Evolutionary conservation across 352 stramenopile species (phyloP).

Genomic region (Pythium guiyangense): DNA sequence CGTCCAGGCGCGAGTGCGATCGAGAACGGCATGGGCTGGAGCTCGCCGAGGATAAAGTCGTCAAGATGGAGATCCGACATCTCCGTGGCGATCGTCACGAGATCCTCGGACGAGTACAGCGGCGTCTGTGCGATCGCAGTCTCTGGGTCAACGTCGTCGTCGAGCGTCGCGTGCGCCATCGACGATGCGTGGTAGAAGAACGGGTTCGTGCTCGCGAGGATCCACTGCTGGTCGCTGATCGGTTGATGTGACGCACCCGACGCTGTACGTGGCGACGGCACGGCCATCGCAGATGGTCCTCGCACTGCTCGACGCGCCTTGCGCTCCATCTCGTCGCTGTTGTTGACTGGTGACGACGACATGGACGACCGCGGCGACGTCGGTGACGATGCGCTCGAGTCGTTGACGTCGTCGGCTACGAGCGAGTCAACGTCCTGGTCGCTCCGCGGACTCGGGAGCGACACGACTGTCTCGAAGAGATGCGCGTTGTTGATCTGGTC

Average conservation of each 20-base stretch:
- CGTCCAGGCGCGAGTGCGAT: conserved; percentile 6
- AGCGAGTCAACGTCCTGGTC: conserved; percentile 8
- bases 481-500: conserved; percentile 56
- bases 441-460: conserved; percentile 21
- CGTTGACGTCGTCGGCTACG: background rate
- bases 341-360: background rate
- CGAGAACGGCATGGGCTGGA: conserved; percentile 8
- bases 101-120: conserved; percentile 45
- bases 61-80: conserved; percentile 73
- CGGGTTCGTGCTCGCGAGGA: conserved; percentile 45
- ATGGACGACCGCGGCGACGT: background rate
- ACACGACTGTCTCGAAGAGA: conserved; percentile 49
- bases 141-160: conserved; percentile 59
- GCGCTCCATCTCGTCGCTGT: background rate
- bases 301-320: background rate
- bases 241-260: conserved; percentile 5
- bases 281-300: background rate
- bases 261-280: background rate
- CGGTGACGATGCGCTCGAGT: background rate
- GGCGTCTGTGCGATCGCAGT: conserved; percentile 63
- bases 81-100: conserved; percentile 46
- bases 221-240: conserved; percentile 43
- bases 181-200: conserved; percentile 29
- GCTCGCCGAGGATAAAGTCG: conserved; percentile 52
- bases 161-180: conserved; percentile 16